These are phyloP conservation scores for Tillandsia leiboldiana DNA, from an alignment of 176 grass and related monocot species.

Conservation along the genomic window DNA sequence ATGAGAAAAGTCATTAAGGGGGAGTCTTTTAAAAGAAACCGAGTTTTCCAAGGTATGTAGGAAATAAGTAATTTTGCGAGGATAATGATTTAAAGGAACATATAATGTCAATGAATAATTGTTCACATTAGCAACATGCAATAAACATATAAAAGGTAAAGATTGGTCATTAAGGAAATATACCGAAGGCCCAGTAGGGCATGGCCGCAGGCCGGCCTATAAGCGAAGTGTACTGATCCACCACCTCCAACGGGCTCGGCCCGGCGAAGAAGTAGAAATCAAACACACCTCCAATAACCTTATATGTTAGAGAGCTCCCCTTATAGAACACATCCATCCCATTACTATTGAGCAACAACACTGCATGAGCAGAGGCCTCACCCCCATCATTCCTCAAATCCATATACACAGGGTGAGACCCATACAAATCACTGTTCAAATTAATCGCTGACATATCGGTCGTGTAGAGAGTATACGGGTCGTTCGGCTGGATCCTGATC, in stretches of 20 bases:
- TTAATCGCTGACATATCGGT: conserved; percentile 76
- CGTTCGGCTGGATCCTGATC: conserved; percentile 65
- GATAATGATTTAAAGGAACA: too few relatives aligned
- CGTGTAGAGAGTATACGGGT: conserved; percentile 81
- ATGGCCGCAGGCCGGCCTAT: conserved; percentile 79
- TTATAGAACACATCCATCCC: conserved; percentile 85
- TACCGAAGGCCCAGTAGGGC: conserved; percentile 92
- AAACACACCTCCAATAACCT: conserved; percentile 75
- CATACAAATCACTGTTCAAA: conserved; percentile 86
- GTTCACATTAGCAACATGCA: not conserved
- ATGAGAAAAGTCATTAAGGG: too few relatives aligned
- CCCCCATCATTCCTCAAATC: conserved; percentile 49
- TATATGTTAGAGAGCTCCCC: conserved; percentile 69
- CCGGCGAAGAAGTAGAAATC: conserved; percentile 94
- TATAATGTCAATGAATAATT: too few relatives aligned
- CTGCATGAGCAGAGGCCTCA: conserved; percentile 55
- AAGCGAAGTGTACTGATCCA: conserved; percentile 77
- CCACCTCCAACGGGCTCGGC: conserved; percentile 52
- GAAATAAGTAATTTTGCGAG: too few relatives aligned
- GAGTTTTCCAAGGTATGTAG: too few relatives aligned
- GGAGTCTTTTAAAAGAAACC: too few relatives aligned
- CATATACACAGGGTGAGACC: conserved; percentile 86
- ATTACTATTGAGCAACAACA: conserved; percentile 89
- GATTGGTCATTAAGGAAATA: not conserved
- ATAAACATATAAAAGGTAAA: not conserved